These are phyloP conservation scores for Suillus placidus DNA, from an alignment of 768 basidiomycete species.

Conservation along the genomic window DNA sequence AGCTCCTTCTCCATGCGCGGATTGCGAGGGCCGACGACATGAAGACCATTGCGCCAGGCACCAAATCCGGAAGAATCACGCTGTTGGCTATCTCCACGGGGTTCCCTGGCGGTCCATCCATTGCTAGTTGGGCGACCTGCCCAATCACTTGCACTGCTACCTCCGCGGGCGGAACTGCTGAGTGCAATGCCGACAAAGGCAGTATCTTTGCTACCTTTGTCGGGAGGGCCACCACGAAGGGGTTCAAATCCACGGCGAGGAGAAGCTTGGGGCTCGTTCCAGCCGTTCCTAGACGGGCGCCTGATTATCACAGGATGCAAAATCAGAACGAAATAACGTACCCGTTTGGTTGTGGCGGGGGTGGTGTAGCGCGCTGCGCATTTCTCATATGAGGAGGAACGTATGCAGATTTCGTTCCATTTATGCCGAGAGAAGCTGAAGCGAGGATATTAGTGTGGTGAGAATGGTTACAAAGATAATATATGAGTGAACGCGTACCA, in stretches of 20 bases:
- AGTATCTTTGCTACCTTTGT: slow-evolving; percentile 37
- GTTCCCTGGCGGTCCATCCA: slow-evolving; percentile 41
- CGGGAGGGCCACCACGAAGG: slow-evolving; percentile 44
- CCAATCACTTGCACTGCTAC: slow-evolving; percentile 41
- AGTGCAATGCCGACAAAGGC: slow-evolving; percentile 41
- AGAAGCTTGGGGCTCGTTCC: slow-evolving; percentile 74
- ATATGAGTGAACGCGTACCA: slow-evolving; percentile 45
- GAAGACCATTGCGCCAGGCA: slow-evolving; percentile 86
- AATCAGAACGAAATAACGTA: slow-evolving; percentile 37
- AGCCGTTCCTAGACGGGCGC: slow-evolving; percentile 56
- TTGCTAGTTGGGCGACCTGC: slow-evolving; percentile 39
- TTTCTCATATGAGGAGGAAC: slow-evolving; percentile 88
- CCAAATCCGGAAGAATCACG: slow-evolving; percentile 60
- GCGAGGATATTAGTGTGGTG: slow-evolving; percentile 7
- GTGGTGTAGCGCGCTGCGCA: slow-evolving; percentile 81
- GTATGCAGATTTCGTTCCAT: slow-evolving; percentile 73
- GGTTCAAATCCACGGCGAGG: slow-evolving; percentile 53
- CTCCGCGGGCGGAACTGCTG: slow-evolving; percentile 37
- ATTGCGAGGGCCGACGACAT: slow-evolving; percentile 83
- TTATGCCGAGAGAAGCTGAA: slow-evolving; percentile 75
- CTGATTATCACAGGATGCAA: slow-evolving; percentile 19
- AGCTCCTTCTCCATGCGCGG: slow-evolving; percentile 93
- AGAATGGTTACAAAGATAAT: not conserved
- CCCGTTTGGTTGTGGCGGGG: slow-evolving; percentile 53
- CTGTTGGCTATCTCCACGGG: slow-evolving; percentile 39